Evolutionary conservation across 768 basidiomycete genomes (phyloP), one percentile per base, ranked within the genome.

Genomic region (Termitomyces sp.): DNA sequence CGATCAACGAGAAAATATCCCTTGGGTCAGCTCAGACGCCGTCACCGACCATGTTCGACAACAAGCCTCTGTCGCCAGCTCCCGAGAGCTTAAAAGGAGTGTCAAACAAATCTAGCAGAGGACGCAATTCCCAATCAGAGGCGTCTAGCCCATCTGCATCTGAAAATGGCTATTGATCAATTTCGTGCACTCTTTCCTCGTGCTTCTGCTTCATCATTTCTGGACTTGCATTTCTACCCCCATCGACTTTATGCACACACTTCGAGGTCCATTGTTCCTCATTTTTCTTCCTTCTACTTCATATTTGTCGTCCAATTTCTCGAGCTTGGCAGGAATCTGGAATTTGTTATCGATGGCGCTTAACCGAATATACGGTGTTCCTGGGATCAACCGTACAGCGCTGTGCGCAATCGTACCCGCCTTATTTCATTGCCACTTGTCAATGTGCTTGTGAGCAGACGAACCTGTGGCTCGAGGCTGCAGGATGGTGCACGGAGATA

Each of bases 1-100:
- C 83, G 8, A 79, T 93, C 66, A 93, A 92, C 73, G 91, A 92
- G 79, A 90, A 91, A 75, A 91, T 94, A 24, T 88, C 90, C 3
- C 85, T 92, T 28, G 83, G 82, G 60, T 75, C 82, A 45, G 74
- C 79, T 59, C 78, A 78, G 60, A 83, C 86, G 35, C 80, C 87
- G 36, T 84, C 87, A 39, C 84, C 89, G 40, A 69, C 79, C 55
- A 74, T 78, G 65, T 75, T 75, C 61, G 75, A 78, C 68, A 80
- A 81, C 62, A 78, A 85, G 62, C 84, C 87, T 12, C 68, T 88
- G 66, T 87, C 90, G 13, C 88, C 88, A 45, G 84, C 88, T 18
- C 84, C 87, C 9, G 89, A 89, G 66, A 75, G 73, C 7, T 71
- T 75, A 51, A 72, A 78, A 61, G 67, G 74, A 24, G 66, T 69